A percentile compares a stretch with the other conserved stretches of the same genome.
These are phyloP conservation scores for Aspergillus udagawae DNA, from an alignment of 2,329 filamentous ascomycete species.

Conservation along the genomic window DNA sequence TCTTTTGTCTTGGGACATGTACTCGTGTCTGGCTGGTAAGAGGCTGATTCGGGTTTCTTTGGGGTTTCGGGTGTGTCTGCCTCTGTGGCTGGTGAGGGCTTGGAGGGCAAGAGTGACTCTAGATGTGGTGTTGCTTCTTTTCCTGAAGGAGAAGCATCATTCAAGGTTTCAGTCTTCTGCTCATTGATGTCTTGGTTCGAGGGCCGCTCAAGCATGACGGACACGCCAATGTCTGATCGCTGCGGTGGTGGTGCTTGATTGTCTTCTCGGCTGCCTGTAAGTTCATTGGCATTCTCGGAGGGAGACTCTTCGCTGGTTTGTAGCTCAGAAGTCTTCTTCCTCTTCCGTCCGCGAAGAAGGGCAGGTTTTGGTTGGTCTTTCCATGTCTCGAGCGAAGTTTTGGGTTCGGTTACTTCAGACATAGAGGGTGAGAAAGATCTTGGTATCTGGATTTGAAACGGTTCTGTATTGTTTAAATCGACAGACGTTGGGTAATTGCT, in stretches of 20 bases:
- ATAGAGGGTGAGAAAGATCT: neutral
- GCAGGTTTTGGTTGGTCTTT: neutral
- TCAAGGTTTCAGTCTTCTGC: neutral
- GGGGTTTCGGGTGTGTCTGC: slow-evolving; percentile 10
- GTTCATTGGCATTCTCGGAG: slow-evolving; percentile 8
- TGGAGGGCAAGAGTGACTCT: neutral
- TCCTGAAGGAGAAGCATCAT: neutral
- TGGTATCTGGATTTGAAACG: neutral
- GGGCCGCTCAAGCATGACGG: neutral
- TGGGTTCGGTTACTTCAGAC: neutral
- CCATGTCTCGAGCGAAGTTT: neutral
- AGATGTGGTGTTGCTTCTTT: neutral
- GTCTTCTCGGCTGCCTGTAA: neutral
- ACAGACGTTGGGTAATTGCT: slow-evolving; percentile 4
- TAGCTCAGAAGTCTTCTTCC: slow-evolving; percentile 31
- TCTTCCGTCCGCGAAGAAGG: no score
- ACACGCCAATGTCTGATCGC: neutral
- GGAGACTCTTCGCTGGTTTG: slow-evolving; percentile 8
- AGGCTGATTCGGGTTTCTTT: slow-evolving; percentile 7
- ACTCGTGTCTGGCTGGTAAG: neutral
- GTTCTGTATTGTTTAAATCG: neutral
- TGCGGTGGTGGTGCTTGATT: neutral
- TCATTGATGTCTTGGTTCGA: neutral
- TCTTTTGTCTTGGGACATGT: slow-evolving; percentile 1
- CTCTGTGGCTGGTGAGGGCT: neutral